A percentile compares a stretch with the other conserved stretches of the same genome.
Conservation (phyloP, 225 moss, liverwort and hornwort species). For the Straminergon stramineum region DNA sequence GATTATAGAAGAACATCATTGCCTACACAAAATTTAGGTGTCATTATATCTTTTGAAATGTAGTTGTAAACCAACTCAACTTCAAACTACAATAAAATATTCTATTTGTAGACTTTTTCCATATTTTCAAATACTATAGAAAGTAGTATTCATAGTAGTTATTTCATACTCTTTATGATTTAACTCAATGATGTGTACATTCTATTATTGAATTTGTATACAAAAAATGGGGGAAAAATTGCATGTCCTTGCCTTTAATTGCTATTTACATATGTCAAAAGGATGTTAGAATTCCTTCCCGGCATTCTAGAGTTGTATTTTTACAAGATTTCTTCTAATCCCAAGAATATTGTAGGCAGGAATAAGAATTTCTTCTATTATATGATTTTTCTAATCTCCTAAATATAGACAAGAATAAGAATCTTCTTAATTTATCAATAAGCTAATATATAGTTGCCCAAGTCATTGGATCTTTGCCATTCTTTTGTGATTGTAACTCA, state of each 20-base stretch:
- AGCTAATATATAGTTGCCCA: rapidly evolving
- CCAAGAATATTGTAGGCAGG: not conserved
- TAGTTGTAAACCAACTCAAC: not conserved
- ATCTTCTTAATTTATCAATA: not conserved
- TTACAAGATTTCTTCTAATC: not conserved
- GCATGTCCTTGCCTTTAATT: not conserved
- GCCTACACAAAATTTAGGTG: not conserved
- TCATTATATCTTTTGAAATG: not conserved
- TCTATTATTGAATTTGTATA: not conserved
- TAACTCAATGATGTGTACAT: not conserved
- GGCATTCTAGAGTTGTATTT: not conserved
- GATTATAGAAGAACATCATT: not conserved
- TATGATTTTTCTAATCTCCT: not conserved
- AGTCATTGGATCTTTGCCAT: not conserved
- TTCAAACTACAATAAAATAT: not conserved
- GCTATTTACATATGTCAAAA: not conserved
- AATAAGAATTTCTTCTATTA: not conserved
- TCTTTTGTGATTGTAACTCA: not conserved
- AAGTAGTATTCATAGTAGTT: not conserved
- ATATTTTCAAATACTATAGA: not conserved
- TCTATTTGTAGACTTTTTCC: not conserved
- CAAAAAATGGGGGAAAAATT: not conserved
- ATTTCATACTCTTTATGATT: not conserved
- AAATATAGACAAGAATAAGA: not conserved
- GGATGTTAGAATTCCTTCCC: rapidly evolving